Evolutionary conservation across 164 flowering plant species (phyloP).

Genomic region (Sextonia rubra): DNA sequence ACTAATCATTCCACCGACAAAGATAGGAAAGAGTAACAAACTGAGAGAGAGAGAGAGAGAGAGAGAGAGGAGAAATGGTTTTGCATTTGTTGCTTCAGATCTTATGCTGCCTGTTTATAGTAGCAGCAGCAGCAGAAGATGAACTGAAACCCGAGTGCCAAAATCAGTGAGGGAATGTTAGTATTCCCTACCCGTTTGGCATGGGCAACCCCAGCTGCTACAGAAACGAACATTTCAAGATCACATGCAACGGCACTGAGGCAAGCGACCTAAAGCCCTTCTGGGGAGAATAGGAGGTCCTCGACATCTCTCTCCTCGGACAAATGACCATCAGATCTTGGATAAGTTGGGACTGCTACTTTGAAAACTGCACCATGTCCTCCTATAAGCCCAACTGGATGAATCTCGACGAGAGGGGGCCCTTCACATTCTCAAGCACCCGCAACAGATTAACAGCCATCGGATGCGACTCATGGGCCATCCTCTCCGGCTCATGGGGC

Average conservation of each 20-base stretch:
- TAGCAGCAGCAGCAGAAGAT: not conserved
- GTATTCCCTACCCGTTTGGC: conserved; percentile 4
- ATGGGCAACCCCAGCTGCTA: not conserved
- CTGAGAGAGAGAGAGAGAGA: too few relatives aligned
- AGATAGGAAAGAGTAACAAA: too few relatives aligned
- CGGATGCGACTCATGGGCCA: not conserved
- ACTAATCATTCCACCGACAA: too few relatives aligned
- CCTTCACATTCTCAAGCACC: not conserved
- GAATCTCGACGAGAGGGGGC: not conserved
- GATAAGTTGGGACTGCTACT: not conserved
- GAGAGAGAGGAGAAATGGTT: too few relatives aligned
- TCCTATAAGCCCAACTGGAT: too few relatives aligned
- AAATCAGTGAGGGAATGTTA: not conserved
- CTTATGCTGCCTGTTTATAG: too few relatives aligned
- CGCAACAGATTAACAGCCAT: not conserved
- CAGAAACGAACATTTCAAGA: not conserved
- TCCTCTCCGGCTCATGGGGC: not conserved
- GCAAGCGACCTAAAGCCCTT: conserved; percentile 8
- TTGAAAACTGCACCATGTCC: not conserved
- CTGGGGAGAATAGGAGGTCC: not conserved
- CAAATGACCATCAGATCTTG: not conserved
- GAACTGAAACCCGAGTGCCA: not conserved
- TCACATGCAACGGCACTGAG: not conserved
- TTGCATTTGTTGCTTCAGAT: too few relatives aligned
- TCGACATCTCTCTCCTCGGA: not conserved